A percentile compares a stretch with the other conserved stretches of the same genome.
Evolutionary conservation across 768 basidiomycete genomes (phyloP).

Genomic region (Mycena venus): DNA sequence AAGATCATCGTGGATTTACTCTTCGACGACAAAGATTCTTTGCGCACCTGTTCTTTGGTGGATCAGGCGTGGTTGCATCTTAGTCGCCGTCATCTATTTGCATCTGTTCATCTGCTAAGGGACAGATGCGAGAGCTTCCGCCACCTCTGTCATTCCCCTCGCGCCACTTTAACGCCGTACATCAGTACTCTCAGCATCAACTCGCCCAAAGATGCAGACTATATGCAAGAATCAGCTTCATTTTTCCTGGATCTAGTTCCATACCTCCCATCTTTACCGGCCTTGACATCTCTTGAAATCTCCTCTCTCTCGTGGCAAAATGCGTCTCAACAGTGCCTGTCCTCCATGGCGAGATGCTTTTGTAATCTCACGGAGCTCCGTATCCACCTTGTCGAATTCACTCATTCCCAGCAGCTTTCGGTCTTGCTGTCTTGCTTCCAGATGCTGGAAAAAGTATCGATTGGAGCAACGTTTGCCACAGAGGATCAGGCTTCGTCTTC

Average conservation of each 20-base stretch:
- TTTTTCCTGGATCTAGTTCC: conserved; percentile 12
- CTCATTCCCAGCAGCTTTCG: conserved; percentile 1
- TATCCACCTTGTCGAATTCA: conserved; percentile 15
- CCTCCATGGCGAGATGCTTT: conserved; percentile 10
- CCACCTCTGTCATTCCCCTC: conserved; percentile 8
- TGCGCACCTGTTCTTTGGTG: conserved; percentile 12
- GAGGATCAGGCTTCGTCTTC: conserved; percentile 12
- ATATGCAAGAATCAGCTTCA: conserved; percentile 6
- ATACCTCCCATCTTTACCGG: conserved; percentile 7
- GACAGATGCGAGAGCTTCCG: conserved; percentile 11
- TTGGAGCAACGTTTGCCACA: conserved; percentile 14
- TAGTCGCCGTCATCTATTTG: conserved; percentile 12
- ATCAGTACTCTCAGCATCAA: conserved; percentile 12
- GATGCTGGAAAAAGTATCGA: conserved; percentile 12
- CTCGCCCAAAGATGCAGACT: not conserved
- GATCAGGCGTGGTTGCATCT: conserved; percentile 10
- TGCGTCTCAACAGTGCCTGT: conserved; percentile 8
- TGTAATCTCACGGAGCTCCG: not conserved
- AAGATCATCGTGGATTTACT: conserved; percentile 4
- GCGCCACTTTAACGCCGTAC: not conserved
- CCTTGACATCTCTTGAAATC: conserved; percentile 10
- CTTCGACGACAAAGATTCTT: conserved; percentile 7
- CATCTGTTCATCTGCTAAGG: not conserved
- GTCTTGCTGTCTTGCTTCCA: conserved; percentile 9
- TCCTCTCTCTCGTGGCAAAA: conserved; percentile 7